Conservation (phyloP, 441 rosid species). For the Eruca vesicaria region DNA sequence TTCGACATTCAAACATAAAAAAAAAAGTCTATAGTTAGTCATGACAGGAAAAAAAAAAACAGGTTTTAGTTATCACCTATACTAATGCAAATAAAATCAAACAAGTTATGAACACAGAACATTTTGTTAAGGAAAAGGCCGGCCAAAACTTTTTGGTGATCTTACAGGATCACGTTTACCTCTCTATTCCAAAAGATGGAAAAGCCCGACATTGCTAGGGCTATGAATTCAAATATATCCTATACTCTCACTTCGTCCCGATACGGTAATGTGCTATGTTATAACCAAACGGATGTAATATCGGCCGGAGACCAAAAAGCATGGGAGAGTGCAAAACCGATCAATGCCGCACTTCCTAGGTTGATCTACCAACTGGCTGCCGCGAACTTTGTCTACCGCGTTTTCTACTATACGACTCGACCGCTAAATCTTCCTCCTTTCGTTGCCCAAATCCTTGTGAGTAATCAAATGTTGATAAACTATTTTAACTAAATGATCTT, state of each 20-base stretch:
- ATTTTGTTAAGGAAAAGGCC: background rate
- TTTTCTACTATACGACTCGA: conserved; percentile 15
- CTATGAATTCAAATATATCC: background rate
- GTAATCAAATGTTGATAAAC: background rate
- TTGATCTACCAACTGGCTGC: conserved; percentile 27
- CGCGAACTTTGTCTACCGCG: conserved; percentile 20
- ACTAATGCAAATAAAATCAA: conserved; percentile 5
- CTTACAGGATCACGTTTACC: background rate
- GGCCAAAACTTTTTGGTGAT: background rate
- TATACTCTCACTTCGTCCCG: background rate
- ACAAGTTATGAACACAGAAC: background rate
- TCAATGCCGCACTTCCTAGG: conserved; percentile 26
- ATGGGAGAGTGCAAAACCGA: conserved; percentile 9
- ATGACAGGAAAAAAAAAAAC: background rate
- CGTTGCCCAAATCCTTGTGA: background rate
- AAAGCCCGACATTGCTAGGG: background rate
- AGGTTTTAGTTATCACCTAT: conserved; percentile 4
- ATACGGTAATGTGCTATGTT: conserved; percentile 19
- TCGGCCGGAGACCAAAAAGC: background rate
- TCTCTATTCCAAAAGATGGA: background rate
- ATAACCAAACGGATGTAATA: background rate
- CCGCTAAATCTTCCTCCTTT: conserved; percentile 36
- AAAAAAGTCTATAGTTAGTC: conserved; percentile 24
- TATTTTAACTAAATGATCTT: background rate
- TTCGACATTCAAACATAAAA: background rate